Evolutionary conservation across 2,329 filamentous ascomycete genomes (phyloP).

Genomic region (Ascochyta koolunga): DNA sequence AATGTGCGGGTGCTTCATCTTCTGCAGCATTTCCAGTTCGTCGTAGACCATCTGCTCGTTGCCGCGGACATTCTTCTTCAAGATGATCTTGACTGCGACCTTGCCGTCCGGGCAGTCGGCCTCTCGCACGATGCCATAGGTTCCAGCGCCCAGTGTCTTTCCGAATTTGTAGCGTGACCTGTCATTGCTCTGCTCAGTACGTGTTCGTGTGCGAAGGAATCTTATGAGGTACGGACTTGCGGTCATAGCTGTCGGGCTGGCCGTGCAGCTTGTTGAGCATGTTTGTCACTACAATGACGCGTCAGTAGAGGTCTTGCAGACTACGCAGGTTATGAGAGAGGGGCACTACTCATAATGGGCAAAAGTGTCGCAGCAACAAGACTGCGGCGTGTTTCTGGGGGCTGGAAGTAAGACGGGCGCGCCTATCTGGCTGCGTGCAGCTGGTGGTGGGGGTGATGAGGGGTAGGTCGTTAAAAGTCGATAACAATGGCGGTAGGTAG

Average conservation of each 20-base stretch:
- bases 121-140: slow-evolving; percentile 97
- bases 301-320: slow-evolving; percentile 19
- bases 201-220: slow-evolving; percentile 21
- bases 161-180: slow-evolving; percentile 91
- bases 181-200: slow-evolving; percentile 41
- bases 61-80: slow-evolving; percentile 98
- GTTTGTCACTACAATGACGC: slow-evolving; percentile 67
- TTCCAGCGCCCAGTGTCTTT: slow-evolving; percentile 91
- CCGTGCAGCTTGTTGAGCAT: slow-evolving; percentile 97
- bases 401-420: slow-evolving; percentile 38
- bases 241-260: slow-evolving; percentile 97
- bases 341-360: slow-evolving; percentile 45
- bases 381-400: slow-evolving; percentile 37
- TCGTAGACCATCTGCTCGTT: slow-evolving; percentile 99
- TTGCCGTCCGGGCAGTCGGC: slow-evolving; percentile 84
- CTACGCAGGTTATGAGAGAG: slow-evolving; percentile 10
- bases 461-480: slow-evolving; percentile 32
- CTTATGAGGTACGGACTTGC: slow-evolving; percentile 70
- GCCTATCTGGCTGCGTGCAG: slow-evolving; percentile 38
- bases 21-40: slow-evolving; percentile 91
- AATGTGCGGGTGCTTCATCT: slow-evolving; percentile 90
- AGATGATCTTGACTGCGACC: slow-evolving; percentile 97
- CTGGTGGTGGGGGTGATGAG: slow-evolving; percentile 38
- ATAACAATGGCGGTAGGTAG: slow-evolving; percentile 26
- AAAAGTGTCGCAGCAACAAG: slow-evolving; percentile 31